Conservation (phyloP, 1,284 basidiomycete species). For the Stygiomarasmius scandens region DNA sequence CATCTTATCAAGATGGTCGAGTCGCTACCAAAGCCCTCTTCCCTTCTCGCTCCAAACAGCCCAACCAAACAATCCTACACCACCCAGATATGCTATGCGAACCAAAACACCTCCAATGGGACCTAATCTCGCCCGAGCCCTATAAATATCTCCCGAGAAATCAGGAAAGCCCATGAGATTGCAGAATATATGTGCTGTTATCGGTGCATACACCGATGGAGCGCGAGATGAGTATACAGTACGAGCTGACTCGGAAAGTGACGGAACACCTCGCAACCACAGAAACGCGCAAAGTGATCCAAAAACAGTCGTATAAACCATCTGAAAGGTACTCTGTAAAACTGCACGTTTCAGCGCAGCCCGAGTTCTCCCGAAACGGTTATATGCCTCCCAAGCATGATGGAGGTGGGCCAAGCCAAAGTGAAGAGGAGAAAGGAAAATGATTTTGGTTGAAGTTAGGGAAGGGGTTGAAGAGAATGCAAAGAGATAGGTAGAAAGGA, state of each 20-base stretch:
- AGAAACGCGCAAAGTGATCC: background rate
- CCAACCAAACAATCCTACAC: background rate
- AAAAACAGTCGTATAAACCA: background rate
- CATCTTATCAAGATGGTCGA: too few relatives aligned
- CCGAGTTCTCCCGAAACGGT: constrained; percentile 64
- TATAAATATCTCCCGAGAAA: constrained; percentile 29
- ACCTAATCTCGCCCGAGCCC: background rate
- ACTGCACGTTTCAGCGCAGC: constrained; percentile 66
- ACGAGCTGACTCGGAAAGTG: constrained; percentile 67
- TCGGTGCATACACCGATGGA: constrained; percentile 62
- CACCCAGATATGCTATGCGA: background rate
- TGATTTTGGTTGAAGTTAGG: constrained; percentile 57
- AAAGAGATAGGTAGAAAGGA: constrained; percentile 75
- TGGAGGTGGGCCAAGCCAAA: constrained; percentile 96
- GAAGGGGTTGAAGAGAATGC: constrained; percentile 39
- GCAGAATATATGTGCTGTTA: constrained; percentile 86
- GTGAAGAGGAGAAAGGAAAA: constrained; percentile 82
- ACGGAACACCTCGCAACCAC: background rate
- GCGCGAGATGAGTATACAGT: constrained; percentile 75
- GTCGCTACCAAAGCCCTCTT: background rate
- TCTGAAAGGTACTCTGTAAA: constrained; percentile 37
- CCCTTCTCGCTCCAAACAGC: background rate
- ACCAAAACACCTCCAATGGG: background rate
- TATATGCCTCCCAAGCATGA: constrained; percentile 86
- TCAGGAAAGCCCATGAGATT: constrained; percentile 92